Base-by-base conservation (phyloP, 345 rosid genomes). In the Hypericum perforatum region DNA sequence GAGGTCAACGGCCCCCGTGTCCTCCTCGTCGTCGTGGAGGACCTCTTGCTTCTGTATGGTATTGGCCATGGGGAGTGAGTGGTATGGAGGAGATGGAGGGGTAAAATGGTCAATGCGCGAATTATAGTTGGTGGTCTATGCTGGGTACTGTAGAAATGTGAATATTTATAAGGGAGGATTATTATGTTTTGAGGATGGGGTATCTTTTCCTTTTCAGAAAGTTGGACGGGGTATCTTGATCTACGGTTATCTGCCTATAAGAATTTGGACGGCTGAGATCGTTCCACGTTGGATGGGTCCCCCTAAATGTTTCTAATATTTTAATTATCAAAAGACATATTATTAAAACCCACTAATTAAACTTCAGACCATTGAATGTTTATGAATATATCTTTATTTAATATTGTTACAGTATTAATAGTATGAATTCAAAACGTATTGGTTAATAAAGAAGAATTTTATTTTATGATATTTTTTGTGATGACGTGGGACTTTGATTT, bases 201-300 rank as follows among this genome's bases (percentile, higher is more conserved):
- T 22, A 22, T 14, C 11, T 53, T 14, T 37, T 16, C n/a, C 6
- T 6, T 11, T 5, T 6, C 5, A 11, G 41, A 37, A 47, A 6
- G 43, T 2, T 43, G n/a, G 43, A 22, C 43, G 9, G 9, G 7
- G 39, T 12, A 13, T 16, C 39, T 56, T 47, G 52, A 62, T 67
- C 58, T 14, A 75, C 76, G 71, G 74, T 62, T 14, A 29, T 37
- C 40, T 9, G 53, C 53, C 39, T 8, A 58, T 64, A 1, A 6
- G 11, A 14, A 13, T 40, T 41, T 22, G 60, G 65, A 43, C 58
- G 39, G 49, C 7, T 37, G 0, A 7, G 43, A 62, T 63, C 64
- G 58, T 45, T 69, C 64, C 69, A 67, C 57, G 74, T 73, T 71
- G 62, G 32, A 22, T 49, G 45, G 60, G 67, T 13, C 72, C 71